Conservation (phyloP, 2,329 filamentous ascomycete genomes). For the Zymoseptoria brevis region DNA sequence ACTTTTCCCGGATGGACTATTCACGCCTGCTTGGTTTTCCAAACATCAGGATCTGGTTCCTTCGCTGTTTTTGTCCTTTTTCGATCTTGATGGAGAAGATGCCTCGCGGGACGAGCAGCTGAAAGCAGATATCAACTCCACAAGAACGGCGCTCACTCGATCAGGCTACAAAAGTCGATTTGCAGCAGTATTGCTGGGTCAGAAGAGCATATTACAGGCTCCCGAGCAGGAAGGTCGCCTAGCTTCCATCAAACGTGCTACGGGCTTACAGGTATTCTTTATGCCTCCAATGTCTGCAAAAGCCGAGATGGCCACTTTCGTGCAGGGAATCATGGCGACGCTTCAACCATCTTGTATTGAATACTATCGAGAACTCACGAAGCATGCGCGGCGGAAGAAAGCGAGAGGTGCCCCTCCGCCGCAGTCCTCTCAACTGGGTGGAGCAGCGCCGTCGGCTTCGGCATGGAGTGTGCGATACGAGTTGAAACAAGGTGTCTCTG, state of each 20-base stretch:
- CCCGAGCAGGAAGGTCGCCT: constrained; percentile 66
- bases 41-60: constrained; percentile 86
- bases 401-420: constrained; percentile 69
- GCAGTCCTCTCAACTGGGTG: constrained; percentile 73
- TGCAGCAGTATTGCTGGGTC: constrained; percentile 68
- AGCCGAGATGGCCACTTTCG: constrained; percentile 64
- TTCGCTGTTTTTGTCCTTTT: constrained; percentile 73
- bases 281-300: constrained; percentile 65
- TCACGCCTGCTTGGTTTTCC: constrained; percentile 71
- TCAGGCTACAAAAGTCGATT: constrained; percentile 73
- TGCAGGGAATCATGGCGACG: constrained; percentile 62
- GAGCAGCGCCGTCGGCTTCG: constrained; percentile 73
- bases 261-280: constrained; percentile 77
- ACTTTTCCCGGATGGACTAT: constrained; percentile 82
- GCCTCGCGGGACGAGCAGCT: constrained; percentile 79
- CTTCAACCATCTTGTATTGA: constrained; percentile 71
- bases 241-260: constrained; percentile 68
- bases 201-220: constrained; percentile 53
- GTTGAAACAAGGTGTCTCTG: constrained; percentile 83
- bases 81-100: constrained; percentile 64
- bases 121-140: constrained; percentile 74
- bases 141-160: constrained; percentile 59
- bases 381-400: constrained; percentile 82
- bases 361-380: constrained; percentile 90
- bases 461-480: constrained; percentile 95